A percentile compares a stretch with the other conserved stretches of the same genome.
These are phyloP conservation scores for Fonsecaea monophora DNA, from an alignment of 2,329 filamentous ascomycete genomes.

Conservation along the genomic window DNA sequence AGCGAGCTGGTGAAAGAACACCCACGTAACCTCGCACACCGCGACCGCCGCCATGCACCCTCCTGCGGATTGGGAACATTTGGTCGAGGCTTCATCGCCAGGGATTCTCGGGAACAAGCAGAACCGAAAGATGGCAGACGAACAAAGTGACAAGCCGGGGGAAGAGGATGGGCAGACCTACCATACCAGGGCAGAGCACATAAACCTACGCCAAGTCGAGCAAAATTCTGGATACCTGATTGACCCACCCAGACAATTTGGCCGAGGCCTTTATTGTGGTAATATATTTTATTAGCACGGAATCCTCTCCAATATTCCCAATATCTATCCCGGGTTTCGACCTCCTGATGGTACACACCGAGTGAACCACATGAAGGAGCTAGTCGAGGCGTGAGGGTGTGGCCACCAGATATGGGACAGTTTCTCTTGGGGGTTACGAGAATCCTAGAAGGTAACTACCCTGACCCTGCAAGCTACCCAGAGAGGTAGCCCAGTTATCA, in stretches of 20 bases:
- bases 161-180: background rate
- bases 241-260: background rate
- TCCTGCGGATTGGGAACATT: background rate
- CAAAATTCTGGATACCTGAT: background rate
- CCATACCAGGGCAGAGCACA: background rate
- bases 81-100: background rate
- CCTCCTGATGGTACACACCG: slow-evolving; percentile 2
- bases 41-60: background rate
- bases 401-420: slow-evolving; percentile 1
- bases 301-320: background rate
- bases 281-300: background rate
- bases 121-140: background rate
- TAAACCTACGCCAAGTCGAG: background rate
- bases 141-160: background rate
- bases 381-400: slow-evolving; percentile 2
- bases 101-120: background rate
- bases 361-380: background rate
- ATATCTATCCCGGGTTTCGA: background rate
- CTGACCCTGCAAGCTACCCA: background rate
- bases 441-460: background rate
- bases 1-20: background rate
- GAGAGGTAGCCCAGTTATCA: background rate
- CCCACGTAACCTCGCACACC: background rate
- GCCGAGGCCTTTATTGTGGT: background rate
- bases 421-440: background rate